Percentiles rank a stretch among this genome's conserved stretches.
phyloP scores from a whole-genome alignment of 371 early-diverging fungal genomes.

The Rhizomucor pusillus region DNA sequence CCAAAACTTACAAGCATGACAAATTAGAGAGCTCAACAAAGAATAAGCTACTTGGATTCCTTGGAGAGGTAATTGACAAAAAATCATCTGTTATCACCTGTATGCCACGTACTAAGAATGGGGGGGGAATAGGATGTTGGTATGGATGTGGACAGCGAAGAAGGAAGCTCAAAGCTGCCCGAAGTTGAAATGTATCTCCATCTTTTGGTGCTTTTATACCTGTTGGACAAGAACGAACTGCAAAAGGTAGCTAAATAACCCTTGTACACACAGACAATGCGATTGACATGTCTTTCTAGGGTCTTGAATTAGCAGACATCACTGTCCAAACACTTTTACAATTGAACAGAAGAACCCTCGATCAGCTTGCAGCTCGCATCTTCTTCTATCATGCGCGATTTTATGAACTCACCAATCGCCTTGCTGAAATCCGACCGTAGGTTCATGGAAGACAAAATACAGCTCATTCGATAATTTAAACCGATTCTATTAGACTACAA shows the following conservation, averaged over 20 bases:
- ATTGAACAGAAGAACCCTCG: conserved; percentile 86
- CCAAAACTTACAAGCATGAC: conserved; percentile 1
- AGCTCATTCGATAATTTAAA: not conserved
- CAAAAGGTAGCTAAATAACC: conserved; percentile 55
- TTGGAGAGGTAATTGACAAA: conserved; percentile 35
- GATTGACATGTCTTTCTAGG: conserved; percentile 38
- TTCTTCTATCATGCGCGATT: conserved; percentile 93
- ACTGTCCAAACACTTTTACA: conserved; percentile 60
- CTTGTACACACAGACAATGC: not conserved
- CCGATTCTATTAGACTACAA: conserved; percentile 49
- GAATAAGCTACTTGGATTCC: conserved; percentile 27
- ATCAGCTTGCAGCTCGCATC: conserved; percentile 84
- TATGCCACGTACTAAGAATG: not conserved
- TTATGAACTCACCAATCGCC: conserved; percentile 70
- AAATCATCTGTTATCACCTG: not conserved
- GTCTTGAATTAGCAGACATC: conserved; percentile 62
- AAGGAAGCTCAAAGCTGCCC: conserved; percentile 60
- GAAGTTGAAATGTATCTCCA: conserved; percentile 87
- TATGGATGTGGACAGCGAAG: conserved; percentile 33
- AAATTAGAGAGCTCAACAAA: conserved; percentile 30
- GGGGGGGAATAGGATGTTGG: conserved; percentile 7
- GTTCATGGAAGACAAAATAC: conserved; percentile 6
- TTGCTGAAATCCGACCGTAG: conserved; percentile 79
- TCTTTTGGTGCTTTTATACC: conserved; percentile 72
- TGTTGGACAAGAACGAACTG: conserved; percentile 76